Evolutionary conservation across 805 yeast genomes (phyloP).

Genomic region (Suhomyces tanzawaensis): DNA sequence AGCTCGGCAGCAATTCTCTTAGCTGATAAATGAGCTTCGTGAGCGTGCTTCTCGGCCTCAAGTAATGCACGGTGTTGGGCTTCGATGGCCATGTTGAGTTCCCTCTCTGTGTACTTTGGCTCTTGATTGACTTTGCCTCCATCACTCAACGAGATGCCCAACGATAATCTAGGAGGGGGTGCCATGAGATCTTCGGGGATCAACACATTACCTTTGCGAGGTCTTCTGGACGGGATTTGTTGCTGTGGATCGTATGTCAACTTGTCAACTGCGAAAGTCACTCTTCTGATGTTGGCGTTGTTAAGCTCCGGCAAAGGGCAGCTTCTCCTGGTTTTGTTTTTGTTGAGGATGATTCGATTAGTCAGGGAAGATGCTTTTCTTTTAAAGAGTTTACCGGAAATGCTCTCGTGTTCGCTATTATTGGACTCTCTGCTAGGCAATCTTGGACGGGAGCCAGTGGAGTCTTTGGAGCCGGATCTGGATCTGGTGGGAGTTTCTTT

Average conservation of each 20-base stretch:
- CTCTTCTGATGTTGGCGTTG: conserved; percentile 52
- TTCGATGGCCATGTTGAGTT: conserved; percentile 56
- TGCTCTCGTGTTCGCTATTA: background rate
- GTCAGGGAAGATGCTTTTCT: background rate
- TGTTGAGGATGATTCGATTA: conserved; percentile 36
- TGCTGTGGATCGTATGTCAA: conserved; percentile 63
- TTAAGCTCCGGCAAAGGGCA: conserved; percentile 33
- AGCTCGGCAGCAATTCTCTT: conserved; percentile 69
- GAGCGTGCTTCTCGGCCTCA: conserved; percentile 70
- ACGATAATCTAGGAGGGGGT: conserved; percentile 59
- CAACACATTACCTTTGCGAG: conserved; percentile 50
- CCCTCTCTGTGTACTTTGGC: conserved; percentile 40
- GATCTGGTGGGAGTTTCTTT: background rate
- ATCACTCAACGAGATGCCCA: conserved; percentile 59
- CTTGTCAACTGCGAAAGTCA: conserved; percentile 73
- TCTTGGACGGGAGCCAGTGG: background rate
- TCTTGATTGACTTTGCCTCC: conserved; percentile 19
- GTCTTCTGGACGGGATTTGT: conserved; percentile 57
- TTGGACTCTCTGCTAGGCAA: background rate
- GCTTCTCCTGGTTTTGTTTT: conserved; percentile 40
- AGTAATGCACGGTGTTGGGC: conserved; percentile 51
- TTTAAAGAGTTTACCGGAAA: background rate
- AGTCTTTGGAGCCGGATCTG: background rate
- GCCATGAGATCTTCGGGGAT: conserved; percentile 65
- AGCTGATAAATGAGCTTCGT: conserved; percentile 74